Conservation (phyloP, 805 yeast species). For the Kregervanrija pseudodelftensis region DNA sequence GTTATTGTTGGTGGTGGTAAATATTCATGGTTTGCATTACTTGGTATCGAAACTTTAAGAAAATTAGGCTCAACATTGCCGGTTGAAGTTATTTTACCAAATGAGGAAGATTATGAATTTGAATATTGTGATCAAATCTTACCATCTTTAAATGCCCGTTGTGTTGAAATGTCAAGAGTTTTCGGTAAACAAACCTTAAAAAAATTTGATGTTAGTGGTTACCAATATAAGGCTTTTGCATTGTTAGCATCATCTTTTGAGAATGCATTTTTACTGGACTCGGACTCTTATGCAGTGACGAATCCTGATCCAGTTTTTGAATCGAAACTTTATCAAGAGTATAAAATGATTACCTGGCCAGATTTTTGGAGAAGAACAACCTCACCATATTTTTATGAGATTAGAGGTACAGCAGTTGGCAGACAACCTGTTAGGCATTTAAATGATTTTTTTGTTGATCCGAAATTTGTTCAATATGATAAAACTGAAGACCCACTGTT, state of each 20-base stretch:
- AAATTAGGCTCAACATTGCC: slow-evolving; percentile 64
- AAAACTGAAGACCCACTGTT: slow-evolving; percentile 26
- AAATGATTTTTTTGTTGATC: slow-evolving; percentile 27
- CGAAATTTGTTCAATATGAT: slow-evolving; percentile 25
- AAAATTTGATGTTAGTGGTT: slow-evolving; percentile 48
- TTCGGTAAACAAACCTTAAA: slow-evolving; percentile 47
- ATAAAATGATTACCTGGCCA: slow-evolving; percentile 65
- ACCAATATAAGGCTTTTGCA: slow-evolving; percentile 67
- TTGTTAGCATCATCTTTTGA: slow-evolving; percentile 67
- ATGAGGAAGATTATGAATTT: slow-evolving; percentile 60
- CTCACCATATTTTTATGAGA: slow-evolving; percentile 62
- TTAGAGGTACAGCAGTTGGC: slow-evolving; percentile 51
- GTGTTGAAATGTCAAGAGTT: slow-evolving; percentile 57
- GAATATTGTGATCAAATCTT: slow-evolving; percentile 60
- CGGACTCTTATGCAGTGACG: slow-evolving; percentile 67
- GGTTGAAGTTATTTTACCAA: slow-evolving; percentile 76
- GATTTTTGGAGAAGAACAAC: slow-evolving; percentile 86
- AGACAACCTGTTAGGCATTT: slow-evolving; percentile 23
- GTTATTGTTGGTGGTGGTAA: slow-evolving; percentile 78
- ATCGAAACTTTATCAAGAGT: slow-evolving; percentile 44
- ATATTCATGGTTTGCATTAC: slow-evolving; percentile 62
- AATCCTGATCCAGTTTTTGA: slow-evolving; percentile 56
- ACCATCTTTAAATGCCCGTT: slow-evolving; percentile 56
- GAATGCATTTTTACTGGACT: slow-evolving; percentile 63
- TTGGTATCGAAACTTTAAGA: slow-evolving; percentile 59